Percentiles rank a stretch among this genome's conserved stretches.
phyloP scores from a whole-genome alignment of 106 monocot genomes.

The Platanthera guangdongensis region DNA sequence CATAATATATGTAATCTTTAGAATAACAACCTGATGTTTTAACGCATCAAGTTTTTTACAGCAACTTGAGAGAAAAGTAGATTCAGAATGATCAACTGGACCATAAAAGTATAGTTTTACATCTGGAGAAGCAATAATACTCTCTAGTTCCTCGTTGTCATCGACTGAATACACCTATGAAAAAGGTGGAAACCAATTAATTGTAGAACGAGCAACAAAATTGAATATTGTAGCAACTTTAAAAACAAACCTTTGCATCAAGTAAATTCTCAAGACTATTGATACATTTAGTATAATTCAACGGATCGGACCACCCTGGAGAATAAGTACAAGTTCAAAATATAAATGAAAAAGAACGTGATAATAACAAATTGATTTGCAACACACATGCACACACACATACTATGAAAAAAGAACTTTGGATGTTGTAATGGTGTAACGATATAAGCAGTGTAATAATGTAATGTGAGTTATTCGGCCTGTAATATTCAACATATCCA shows the following conservation, averaged over 20 bases:
- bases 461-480: too few species aligned
- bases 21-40: constrained; percentile 39
- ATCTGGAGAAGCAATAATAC: constrained; percentile 60
- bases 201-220: neutral
- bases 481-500: too few species aligned
- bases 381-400: neutral
- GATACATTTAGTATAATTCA: constrained; percentile 76
- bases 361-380: neutral
- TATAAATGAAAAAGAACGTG: neutral
- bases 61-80: constrained; percentile 19
- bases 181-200: neutral
- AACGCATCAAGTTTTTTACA: constrained; percentile 48
- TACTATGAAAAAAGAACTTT: neutral
- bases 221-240: neutral
- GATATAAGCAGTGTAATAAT: too few species aligned
- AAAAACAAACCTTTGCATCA: constrained; percentile 60
- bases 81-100: constrained; percentile 25
- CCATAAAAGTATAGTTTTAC: constrained; percentile 64
- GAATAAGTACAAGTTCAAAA: constrained; percentile 4
- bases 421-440: too few species aligned
- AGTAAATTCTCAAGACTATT: constrained; percentile 91
- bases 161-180: constrained; percentile 65
- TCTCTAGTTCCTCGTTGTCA: constrained; percentile 56
- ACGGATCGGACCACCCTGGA: constrained; percentile 58
- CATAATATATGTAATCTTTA: neutral